phyloP scores from a whole-genome alignment of 192 early-diverging fungal genomes.

The Linnemannia zychae region DNA sequence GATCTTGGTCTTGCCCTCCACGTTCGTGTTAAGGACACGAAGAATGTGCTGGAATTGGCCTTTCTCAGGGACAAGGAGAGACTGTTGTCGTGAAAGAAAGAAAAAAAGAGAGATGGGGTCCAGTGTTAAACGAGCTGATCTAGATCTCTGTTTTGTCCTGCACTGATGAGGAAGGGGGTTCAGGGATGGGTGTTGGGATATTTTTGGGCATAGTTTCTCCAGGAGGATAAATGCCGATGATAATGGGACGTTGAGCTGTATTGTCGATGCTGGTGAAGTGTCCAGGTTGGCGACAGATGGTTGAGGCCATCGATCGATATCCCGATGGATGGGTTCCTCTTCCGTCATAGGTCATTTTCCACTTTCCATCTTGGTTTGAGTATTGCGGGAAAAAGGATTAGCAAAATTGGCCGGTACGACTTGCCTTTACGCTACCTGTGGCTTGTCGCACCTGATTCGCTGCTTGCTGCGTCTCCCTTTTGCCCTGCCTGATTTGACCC shows the following conservation, averaged over 20 bases:
- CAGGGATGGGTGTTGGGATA: not conserved
- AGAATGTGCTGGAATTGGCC: slow-evolving; percentile 97
- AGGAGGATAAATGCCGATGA: not conserved
- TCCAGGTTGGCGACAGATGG: not conserved
- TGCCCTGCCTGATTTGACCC: not conserved
- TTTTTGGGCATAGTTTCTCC: slow-evolving; percentile 20
- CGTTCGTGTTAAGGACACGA: slow-evolving; percentile 99
- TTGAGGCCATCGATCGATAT: slow-evolving; percentile 17
- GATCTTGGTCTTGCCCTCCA: slow-evolving; percentile 95
- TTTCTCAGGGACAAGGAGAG: slow-evolving; percentile 92
- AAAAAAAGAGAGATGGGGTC: slow-evolving; percentile 5
- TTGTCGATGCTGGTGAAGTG: not conserved
- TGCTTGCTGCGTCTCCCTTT: not conserved
- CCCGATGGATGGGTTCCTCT: slow-evolving; percentile 39
- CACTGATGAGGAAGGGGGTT: not conserved
- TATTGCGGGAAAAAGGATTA: slow-evolving; percentile 51
- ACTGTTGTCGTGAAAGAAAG: slow-evolving; percentile 60
- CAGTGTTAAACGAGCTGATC: slow-evolving; percentile 33
- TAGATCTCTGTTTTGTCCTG: slow-evolving; percentile 15
- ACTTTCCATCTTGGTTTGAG: slow-evolving; percentile 55
- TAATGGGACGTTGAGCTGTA: not conserved
- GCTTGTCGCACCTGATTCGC: slow-evolving; percentile 14
- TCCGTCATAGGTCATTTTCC: slow-evolving; percentile 16
- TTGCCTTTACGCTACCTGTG: slow-evolving; percentile 15
- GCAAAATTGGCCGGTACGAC: slow-evolving; percentile 12